phyloP scores from a whole-genome alignment of 2,329 filamentous ascomycete genomes.

The Trichoderma semiorbis region DNA sequence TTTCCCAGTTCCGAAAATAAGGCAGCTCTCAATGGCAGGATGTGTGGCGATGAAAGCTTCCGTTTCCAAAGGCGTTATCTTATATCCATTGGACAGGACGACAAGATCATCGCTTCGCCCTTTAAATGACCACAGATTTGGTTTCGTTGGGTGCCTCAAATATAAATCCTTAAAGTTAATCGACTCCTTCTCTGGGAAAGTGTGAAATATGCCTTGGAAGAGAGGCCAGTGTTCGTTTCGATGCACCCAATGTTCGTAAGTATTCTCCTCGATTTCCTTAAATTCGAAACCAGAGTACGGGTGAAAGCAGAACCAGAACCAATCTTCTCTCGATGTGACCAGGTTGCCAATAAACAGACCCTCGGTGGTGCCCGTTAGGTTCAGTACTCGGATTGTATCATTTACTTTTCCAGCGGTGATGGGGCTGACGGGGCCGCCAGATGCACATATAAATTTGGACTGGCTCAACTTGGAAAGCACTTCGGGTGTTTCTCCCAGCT shows the following conservation, averaged over 20 bases:
- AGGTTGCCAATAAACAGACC: constrained; percentile 35
- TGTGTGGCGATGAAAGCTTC: constrained; percentile 29
- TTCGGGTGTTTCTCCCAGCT: constrained; percentile 31
- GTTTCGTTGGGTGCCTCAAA: constrained; percentile 27
- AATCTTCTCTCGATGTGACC: constrained; percentile 27
- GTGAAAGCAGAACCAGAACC: constrained; percentile 34
- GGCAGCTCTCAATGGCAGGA: constrained; percentile 27
- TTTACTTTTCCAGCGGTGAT: neutral
- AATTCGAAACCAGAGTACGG: constrained; percentile 36
- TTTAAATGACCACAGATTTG: constrained; percentile 29
- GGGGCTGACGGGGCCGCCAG: constrained; percentile 23
- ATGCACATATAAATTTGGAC: constrained; percentile 37
- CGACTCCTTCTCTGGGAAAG: constrained; percentile 27
- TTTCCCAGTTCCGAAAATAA: constrained; percentile 28
- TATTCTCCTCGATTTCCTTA: constrained; percentile 29
- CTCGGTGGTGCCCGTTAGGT: constrained; percentile 34
- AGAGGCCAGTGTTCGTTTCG: constrained; percentile 29
- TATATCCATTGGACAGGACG: constrained; percentile 32
- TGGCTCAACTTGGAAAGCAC: constrained; percentile 30
- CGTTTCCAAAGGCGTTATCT: constrained; percentile 31
- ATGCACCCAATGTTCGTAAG: constrained; percentile 33
- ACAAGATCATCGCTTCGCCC: constrained; percentile 32
- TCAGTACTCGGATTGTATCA: constrained; percentile 25
- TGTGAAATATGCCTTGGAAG: constrained; percentile 35
- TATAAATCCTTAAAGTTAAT: constrained; percentile 33